phyloP scores from a whole-genome alignment of 2,329 filamentous ascomycete genomes.

The Talaromyces piceae region DNA sequence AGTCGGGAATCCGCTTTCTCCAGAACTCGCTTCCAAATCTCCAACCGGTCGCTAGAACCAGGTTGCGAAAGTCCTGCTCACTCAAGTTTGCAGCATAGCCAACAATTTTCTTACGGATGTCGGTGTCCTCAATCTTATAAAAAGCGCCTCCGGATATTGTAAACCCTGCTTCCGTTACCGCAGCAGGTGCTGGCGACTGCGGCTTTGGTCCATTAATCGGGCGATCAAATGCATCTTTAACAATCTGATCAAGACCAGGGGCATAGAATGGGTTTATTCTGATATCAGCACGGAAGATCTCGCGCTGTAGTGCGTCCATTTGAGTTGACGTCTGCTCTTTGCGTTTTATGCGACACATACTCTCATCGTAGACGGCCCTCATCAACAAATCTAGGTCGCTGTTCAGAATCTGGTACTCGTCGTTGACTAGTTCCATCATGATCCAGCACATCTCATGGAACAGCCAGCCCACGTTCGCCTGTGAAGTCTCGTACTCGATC shows the following conservation, averaged over 20 bases:
- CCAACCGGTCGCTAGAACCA: conserved; percentile 4
- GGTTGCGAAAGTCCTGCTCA: not conserved
- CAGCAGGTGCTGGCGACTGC: not conserved
- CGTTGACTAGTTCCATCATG: not conserved
- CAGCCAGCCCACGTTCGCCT: not conserved
- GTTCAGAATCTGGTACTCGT: not conserved
- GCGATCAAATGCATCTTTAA: not conserved
- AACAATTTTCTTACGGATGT: not conserved
- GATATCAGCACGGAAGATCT: no score
- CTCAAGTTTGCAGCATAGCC: not conserved
- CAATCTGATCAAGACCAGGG: not conserved
- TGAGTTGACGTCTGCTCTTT: no score
- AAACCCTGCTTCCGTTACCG: not conserved
- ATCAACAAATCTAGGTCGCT: not conserved
- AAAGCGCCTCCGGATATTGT: conserved; percentile 1
- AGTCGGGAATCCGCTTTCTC: not conserved
- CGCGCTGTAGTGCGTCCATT: no score
- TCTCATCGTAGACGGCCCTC: not conserved
- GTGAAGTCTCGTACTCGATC: not conserved
- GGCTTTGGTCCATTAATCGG: no score
- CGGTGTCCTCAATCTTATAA: not conserved
- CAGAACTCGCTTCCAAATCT: not conserved
- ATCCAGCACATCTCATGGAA: conserved; percentile 8
- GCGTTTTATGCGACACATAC: no score
- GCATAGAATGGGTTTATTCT: conserved; percentile 1